Evolutionary conservation across 345 rosid genomes (phyloP), one percentile per base, ranked within the genome.

Genomic region (Populus euphratica): DNA sequence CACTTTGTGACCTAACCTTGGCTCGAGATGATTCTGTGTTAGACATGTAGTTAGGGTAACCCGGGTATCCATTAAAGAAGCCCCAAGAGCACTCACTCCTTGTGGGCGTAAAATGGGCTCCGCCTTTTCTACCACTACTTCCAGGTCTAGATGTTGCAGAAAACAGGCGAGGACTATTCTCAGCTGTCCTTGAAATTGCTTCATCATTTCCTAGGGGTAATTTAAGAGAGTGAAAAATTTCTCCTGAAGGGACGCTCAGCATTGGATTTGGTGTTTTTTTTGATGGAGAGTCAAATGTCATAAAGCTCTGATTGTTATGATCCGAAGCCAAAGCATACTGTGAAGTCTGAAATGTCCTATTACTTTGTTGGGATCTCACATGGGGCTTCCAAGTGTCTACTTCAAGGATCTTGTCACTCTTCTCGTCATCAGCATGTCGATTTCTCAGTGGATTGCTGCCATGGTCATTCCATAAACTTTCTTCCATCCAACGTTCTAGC

Each of bases 401-500:
- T 75, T 82, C 85, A 25, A 82, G 81, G n/a, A 82, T 82, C 81
- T 82, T 82, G 79, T 82, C 85, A 7, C 59, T 78, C 75, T 59
- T 82, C 50, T 78, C 81, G 43, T 82, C 81, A 27, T 82, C 85
- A 59, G 74, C 72, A 41, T 59, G 72, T 23, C 56, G 76, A 49
- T 59, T 82, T 83, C 80, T 79, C 47, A 35, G 61, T 27, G 79
- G 65, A 74, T 78, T 83, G 50, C 49, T 79, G 20, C 77, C 77
- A 11, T 72, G 64, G 73, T 81, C 81, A 71, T 84, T 87, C 91
- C 86, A 73, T 36, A 82, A 77, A 49, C 75, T 87, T 68, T 89
- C 96, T 70, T 94, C 93, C 89, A 89, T 93, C 95, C 99, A 94
- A 8, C 75, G 89, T 76, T 90, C 94, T 75, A 94, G 83, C 90